A percentile compares a stretch with the other conserved stretches of the same genome.
Evolutionary conservation across 306 rosid genomes (phyloP).

Genomic region (Cucurbita argyrosperma): DNA sequence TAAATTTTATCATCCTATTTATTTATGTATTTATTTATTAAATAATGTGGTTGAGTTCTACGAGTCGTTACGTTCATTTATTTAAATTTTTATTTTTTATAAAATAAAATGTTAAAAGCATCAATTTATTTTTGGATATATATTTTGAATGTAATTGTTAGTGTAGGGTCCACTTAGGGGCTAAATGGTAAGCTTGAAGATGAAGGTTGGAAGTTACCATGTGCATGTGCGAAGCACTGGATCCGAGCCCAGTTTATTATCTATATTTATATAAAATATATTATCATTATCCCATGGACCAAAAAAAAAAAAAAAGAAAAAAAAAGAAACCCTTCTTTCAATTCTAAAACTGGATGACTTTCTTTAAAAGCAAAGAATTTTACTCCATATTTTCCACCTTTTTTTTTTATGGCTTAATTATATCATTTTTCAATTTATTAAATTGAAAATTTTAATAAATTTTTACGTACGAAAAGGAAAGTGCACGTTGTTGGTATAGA

Average conservation of each 20-base stretch:
- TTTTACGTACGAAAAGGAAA: too few species aligned
- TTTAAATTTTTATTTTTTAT: too few species aligned
- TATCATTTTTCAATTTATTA: too few species aligned
- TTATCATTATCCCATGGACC: neutral
- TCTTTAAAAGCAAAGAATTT: neutral
- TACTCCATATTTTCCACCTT: neutral
- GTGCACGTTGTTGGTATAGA: too few species aligned
- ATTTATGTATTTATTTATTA: too few species aligned
- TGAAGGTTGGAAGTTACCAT: neutral
- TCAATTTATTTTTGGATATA: too few species aligned
- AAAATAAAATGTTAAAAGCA: too few species aligned
- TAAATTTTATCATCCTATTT: too few species aligned
- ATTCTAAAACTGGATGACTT: slow-evolving; percentile 2
- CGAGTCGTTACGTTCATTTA: too few species aligned
- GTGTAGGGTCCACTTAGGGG: neutral
- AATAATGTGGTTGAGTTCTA: too few species aligned
- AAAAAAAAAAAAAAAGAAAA: neutral
- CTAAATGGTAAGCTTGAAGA: neutral
- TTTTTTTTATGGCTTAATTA: neutral
- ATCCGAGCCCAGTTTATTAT: neutral
- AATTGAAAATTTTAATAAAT: too few species aligned
- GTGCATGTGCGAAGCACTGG: neutral
- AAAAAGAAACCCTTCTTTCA: neutral
- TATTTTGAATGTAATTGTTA: too few species aligned
- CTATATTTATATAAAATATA: neutral